Conservation (phyloP, 192 early-diverging fungal genomes). For the Podila verticillata region DNA sequence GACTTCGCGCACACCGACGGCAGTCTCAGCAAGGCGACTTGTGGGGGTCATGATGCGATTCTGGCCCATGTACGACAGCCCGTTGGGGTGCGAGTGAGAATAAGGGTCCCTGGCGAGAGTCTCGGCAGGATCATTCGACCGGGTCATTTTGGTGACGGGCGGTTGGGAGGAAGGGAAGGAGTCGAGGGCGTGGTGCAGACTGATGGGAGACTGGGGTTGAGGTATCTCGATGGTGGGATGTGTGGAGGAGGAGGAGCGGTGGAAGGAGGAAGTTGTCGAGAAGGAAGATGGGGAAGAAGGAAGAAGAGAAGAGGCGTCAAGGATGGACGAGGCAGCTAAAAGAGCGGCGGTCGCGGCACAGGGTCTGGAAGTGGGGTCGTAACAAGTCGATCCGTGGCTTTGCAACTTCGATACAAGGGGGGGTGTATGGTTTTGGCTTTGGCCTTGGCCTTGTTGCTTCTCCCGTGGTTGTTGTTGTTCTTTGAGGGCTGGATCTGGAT, state of each 20-base stretch:
- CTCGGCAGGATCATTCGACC: conserved; percentile 33
- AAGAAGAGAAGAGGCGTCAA: conserved; percentile 3
- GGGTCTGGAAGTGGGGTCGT: neutral
- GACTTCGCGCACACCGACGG: conserved; percentile 74
- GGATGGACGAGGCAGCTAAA: neutral
- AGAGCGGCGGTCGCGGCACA: neutral
- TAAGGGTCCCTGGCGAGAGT: conserved; percentile 30
- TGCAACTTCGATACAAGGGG: neutral
- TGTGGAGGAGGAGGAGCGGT: conserved; percentile 2
- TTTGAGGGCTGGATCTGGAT: neutral
- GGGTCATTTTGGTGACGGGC: conserved; percentile 1
- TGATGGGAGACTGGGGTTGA: conserved; percentile 34
- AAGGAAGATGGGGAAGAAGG: conserved; percentile 1
- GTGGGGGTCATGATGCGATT: conserved; percentile 48
- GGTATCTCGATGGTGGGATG: conserved; percentile 24
- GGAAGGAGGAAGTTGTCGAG: conserved; percentile 11
- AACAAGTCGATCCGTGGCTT: neutral
- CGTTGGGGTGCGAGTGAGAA: neutral
- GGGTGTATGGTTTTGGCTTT: neutral
- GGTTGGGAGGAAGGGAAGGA: conserved; percentile 3
- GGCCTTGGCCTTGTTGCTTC: neutral
- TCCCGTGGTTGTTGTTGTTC: neutral
- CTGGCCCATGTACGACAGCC: conserved; percentile 21
- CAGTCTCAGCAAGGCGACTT: conserved; percentile 67
- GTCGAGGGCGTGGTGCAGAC: conserved; percentile 48